These are phyloP conservation scores for Entophlyctis luteolus DNA, from an alignment of 192 early-diverging fungal species.

Conservation along the genomic window DNA sequence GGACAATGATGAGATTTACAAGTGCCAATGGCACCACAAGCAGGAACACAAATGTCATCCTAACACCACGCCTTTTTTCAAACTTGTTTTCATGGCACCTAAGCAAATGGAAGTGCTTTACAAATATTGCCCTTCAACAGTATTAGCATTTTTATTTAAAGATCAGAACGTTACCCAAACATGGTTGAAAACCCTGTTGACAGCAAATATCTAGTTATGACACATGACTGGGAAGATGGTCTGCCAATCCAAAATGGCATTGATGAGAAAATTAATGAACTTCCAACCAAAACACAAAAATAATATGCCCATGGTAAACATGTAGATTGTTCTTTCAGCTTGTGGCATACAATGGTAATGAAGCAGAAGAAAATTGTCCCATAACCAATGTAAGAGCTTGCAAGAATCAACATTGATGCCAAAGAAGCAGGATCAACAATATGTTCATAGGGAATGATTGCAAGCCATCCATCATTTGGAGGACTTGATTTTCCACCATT, in stretches of 20 bases:
- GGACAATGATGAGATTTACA: not conserved
- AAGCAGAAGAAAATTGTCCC: not conserved
- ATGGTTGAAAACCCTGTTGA: not conserved
- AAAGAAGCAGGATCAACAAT: not conserved
- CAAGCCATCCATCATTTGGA: conserved; percentile 15
- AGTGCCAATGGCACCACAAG: not conserved
- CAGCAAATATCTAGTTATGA: conserved; percentile 8
- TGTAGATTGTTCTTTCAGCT: not conserved
- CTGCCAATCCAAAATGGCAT: conserved; percentile 5
- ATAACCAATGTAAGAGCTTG: conserved; percentile 4
- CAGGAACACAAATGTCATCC: not conserved
- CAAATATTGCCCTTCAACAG: not conserved
- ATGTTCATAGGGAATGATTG: conserved; percentile 10
- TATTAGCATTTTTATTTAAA: not conserved
- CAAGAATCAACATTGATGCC: not conserved
- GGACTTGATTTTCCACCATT: not conserved
- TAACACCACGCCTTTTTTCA: conserved; percentile 9
- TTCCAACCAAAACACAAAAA: not conserved
- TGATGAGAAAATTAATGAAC: not conserved
- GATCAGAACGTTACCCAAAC: not conserved
- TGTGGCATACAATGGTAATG: conserved; percentile 8
- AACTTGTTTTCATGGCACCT: conserved; percentile 14
- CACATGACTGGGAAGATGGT: not conserved
- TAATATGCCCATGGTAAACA: not conserved
- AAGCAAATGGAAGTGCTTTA: conserved; percentile 2